Base-by-base conservation (phyloP, 2,329 filamentous ascomycete species). In the Pseudogymnoascus sp. region DNA sequence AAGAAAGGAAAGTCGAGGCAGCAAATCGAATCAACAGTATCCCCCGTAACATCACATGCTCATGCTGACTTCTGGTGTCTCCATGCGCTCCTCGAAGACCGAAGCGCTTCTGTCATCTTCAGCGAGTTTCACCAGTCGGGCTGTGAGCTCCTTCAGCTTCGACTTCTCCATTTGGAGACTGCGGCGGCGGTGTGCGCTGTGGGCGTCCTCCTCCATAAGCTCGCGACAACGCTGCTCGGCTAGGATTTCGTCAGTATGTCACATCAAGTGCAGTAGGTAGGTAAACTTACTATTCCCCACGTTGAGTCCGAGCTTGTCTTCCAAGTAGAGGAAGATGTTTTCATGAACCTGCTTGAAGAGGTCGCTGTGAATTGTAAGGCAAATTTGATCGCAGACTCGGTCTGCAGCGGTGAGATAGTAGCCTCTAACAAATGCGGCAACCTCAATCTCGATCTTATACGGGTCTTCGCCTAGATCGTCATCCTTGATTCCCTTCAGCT, bases 351-450 rank as follows among this genome's bases (percentile, higher is more conserved):
- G 14, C 16, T 47, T 38, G 40, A 69, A 68, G 0, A 68, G 11
- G 6, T 44, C 29, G 2, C 62, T 64, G 1, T 66, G 50, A 1
- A 70, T 63, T 4, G 61, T 64, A 1, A 63, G 33, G 16, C 70
- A 74, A 0, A 70, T 62, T 21, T 60, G 65, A 42, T 92, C 88
- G 0, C 85, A 79, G 68, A 91, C 88, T 1, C 88, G 81, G 35
- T 80, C 75, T 0, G 84, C 82, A 0, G 89, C 87, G 4, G 87
- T 81, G 56, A 83, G 79, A 70, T 92, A 92, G 72, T 91, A 92
- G 0, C 82, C 87, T 0, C 86, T 78, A 50, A 90, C 80, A 3
- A 85, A 84, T 0, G 85, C 80, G 0, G 88, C 82, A 0, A 88
- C 82, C 7, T 81, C 77, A 0, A 92, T 73, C 70, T 91, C 88